Evolutionary conservation across 345 rosid species (phyloP), one percentile per base, ranked within the genome.

Genomic region (Camelina laxa): DNA sequence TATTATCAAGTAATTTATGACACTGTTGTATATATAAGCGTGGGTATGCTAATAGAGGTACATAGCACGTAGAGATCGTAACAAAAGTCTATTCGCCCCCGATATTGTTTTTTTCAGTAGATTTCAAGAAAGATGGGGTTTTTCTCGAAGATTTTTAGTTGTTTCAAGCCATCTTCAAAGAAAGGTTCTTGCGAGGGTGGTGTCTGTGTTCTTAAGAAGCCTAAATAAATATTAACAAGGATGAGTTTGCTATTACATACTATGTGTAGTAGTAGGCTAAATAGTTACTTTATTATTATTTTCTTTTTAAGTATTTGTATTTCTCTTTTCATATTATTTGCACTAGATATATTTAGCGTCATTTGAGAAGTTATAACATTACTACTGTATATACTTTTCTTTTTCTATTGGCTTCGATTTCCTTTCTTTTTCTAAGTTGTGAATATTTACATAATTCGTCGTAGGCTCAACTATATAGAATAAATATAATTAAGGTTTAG

Each of bases 91-190:
- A 17, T 48, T 16, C 0, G 4, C 10, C 12, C 1, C 1, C 22
- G 17, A 17, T 48, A 7, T 48, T 48, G 21, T 17, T 17, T 8
- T 16, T 48, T 7, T n/a, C n/a, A n/a, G n/a, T 11, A 48, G 12
- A 21, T 11, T 53, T 20, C 4, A 53, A 53, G 57, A 53, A 21
- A 22, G 57, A 53, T 53, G 57, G 57, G 57, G 11, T 53, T 53
- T 12, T 53, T 53, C 31, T 21, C 31, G 3, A 53, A 53, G 33
- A 31, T 53, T 53, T 53, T 53, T 22, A 22, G 58, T 22, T 53
- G 58, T 53, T 53, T 53, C 58, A 45, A 53, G 33, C 58, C 58
- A 53, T 53, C 58, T 22, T 53, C 58, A 5, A 53, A 53, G 6
- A 53, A 22, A 13, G 58, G 58, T 53, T 53, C 58, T 22, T 53